Evolutionary conservation across 2,329 filamentous ascomycete genomes (phyloP).

Genomic region (Pseudofabraea citricarpa): DNA sequence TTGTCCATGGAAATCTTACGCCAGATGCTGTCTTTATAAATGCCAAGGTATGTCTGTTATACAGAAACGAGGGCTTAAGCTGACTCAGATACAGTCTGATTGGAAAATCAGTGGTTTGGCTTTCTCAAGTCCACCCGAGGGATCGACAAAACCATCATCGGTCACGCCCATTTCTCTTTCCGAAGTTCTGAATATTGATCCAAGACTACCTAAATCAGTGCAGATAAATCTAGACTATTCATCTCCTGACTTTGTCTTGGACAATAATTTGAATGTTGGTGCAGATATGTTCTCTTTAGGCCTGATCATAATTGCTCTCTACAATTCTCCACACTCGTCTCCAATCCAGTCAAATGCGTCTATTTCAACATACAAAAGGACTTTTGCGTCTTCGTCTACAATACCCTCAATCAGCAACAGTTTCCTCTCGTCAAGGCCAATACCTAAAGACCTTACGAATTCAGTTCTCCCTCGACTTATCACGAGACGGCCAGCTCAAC

Average conservation of each 20-base stretch:
- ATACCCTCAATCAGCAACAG: constrained; percentile 78
- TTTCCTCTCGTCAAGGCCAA: constrained; percentile 72
- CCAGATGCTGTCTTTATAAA: constrained; percentile 94
- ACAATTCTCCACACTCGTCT: constrained; percentile 89
- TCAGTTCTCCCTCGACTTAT: constrained; percentile 82
- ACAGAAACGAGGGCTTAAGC: constrained; percentile 11
- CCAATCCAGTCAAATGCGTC: constrained; percentile 80
- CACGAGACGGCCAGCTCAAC: constrained; percentile 78
- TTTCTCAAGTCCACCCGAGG: constrained; percentile 78
- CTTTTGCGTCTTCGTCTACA: constrained; percentile 73
- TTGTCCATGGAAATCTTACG: constrained; percentile 92
- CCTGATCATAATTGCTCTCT: constrained; percentile 80
- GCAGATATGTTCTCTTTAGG: constrained; percentile 95
- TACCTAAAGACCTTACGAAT: constrained; percentile 73
- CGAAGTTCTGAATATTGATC: constrained; percentile 80
- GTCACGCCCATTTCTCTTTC: constrained; percentile 76
- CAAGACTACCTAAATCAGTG: constrained; percentile 73
- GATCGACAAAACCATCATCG: constrained; percentile 68
- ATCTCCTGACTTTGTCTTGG: constrained; percentile 90
- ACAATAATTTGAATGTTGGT: constrained; percentile 77
- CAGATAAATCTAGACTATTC: constrained; percentile 92
- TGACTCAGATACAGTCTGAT: constrained; percentile 62
- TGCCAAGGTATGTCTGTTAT: constrained; percentile 62
- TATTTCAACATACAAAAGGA: constrained; percentile 75
- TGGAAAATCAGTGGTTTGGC: constrained; percentile 97